A percentile compares a stretch with the other conserved stretches of the same genome.
phyloP scores from a whole-genome alignment of 2,329 filamentous ascomycete genomes.

The Cercospora citrullina region DNA sequence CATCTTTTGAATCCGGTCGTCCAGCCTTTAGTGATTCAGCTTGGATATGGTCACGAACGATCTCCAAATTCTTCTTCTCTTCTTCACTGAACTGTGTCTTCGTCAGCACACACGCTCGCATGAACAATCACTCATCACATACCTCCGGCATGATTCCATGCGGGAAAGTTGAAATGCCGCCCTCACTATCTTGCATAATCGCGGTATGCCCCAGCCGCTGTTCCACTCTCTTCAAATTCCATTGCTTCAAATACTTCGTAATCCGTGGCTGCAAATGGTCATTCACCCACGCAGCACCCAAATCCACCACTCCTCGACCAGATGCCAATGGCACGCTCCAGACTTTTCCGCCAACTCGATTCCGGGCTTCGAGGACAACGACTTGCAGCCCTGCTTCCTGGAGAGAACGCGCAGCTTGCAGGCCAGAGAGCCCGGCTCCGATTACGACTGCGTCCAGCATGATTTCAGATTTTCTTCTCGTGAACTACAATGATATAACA shows the following conservation, averaged over 20 bases:
- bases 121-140: not conserved
- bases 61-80: conserved; percentile 32
- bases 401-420: conserved; percentile 29
- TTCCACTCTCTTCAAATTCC: not conserved
- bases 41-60: conserved; percentile 41
- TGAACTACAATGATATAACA: not conserved
- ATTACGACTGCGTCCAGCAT: conserved; percentile 19
- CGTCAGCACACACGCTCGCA: not conserved
- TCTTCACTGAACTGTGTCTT: conserved; percentile 10
- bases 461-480: not conserved
- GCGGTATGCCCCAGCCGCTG: conserved; percentile 9
- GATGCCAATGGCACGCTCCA: conserved; percentile 7
- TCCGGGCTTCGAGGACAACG: conserved; percentile 33
- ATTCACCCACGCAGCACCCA: conserved; percentile 62
- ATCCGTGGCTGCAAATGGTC: conserved; percentile 51
- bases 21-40: conserved; percentile 40
- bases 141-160: conserved; percentile 22
- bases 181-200: not conserved
- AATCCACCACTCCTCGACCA: conserved; percentile 45
- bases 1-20: conserved; percentile 33
- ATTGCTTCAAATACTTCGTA: not conserved
- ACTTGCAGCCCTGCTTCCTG: conserved; percentile 27
- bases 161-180: conserved; percentile 27
- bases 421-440: conserved; percentile 34
- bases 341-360: conserved; percentile 34